These are phyloP conservation scores for Globisporangium apiculatum DNA, from an alignment of 352 stramenopile genomes.

Conservation along the genomic window DNA sequence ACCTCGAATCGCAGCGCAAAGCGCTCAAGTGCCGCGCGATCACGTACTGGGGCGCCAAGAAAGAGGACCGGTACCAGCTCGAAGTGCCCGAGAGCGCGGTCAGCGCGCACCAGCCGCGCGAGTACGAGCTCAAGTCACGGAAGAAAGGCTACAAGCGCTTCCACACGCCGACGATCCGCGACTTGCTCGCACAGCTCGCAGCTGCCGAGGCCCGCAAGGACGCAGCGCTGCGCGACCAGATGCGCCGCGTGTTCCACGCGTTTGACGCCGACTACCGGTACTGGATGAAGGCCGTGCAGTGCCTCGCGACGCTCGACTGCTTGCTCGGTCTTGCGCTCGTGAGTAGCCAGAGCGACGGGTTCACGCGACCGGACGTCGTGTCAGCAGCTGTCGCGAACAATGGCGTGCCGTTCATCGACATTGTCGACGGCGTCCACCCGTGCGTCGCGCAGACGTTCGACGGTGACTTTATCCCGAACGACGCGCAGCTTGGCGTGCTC, in stretches of 20 bases:
- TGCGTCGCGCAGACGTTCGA: constrained; percentile 85
- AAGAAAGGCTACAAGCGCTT: constrained; percentile 93
- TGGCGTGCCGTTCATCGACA: constrained; percentile 74
- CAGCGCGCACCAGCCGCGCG: constrained; percentile 87
- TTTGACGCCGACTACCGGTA: constrained; percentile 92
- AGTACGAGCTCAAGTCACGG: constrained; percentile 92
- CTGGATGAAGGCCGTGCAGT: constrained; percentile 93
- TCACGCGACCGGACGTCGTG: constrained; percentile 88
- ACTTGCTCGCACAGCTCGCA: constrained; percentile 66
- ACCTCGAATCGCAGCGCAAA: constrained; percentile 76
- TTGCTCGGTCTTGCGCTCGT: constrained; percentile 92
- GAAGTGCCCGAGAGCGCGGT: constrained; percentile 84
- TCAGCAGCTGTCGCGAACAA: constrained; percentile 41
- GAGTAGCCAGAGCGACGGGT: constrained; percentile 90
- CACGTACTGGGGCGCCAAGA: constrained; percentile 93
- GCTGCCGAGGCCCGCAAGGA: constrained; percentile 76
- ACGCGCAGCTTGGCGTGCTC: constrained; percentile 85
- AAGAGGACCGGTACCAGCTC: constrained; percentile 92
- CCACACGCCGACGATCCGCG: constrained; percentile 83
- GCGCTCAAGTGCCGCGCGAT: constrained; percentile 78
- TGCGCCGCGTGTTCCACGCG: constrained; percentile 92
- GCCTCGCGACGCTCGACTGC: constrained; percentile 92
- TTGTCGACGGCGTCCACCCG: constrained; percentile 93
- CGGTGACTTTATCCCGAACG: constrained; percentile 96
- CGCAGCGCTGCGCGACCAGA: constrained; percentile 84